These are phyloP conservation scores for Sclerotinia trifoliorum DNA, from an alignment of 2,329 filamentous ascomycete species.

Conservation along the genomic window DNA sequence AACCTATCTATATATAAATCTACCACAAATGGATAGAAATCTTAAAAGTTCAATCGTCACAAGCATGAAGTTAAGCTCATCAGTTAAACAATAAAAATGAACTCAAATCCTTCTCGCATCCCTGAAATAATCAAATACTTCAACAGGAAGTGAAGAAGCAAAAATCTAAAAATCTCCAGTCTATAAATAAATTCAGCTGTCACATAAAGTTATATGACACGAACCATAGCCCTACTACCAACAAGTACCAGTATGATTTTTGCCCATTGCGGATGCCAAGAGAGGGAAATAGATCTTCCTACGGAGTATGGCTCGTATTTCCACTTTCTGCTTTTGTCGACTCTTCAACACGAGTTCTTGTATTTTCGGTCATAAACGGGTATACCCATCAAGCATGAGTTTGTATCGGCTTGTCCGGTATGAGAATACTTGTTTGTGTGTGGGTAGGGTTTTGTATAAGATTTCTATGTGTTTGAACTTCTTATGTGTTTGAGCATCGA, in stretches of 20 bases:
- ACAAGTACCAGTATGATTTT: neutral
- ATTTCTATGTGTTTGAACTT: no score
- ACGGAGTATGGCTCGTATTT: neutral
- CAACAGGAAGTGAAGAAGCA: neutral
- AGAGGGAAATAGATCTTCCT: neutral
- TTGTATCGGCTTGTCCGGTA: no score
- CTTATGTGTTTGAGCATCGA: no score
- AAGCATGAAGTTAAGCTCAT: neutral
- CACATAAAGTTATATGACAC: neutral
- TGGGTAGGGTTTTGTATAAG: no score
- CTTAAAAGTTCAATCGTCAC: no score
- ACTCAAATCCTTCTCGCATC: neutral
- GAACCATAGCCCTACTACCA: no score
- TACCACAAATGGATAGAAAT: neutral
- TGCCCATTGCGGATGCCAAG: rapidly evolving
- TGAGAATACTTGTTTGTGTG: no score
- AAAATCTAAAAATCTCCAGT: no score
- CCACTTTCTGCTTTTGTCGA: neutral
- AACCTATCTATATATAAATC: neutral
- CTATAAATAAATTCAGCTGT: neutral
- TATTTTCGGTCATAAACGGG: no score
- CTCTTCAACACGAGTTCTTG: neutral
- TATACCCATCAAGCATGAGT: no score
- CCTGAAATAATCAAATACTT: neutral
- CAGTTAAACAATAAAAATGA: neutral